Evolutionary conservation across 164 flowering plant species (phyloP).

Genomic region (Aristolochia fimbriata): DNA sequence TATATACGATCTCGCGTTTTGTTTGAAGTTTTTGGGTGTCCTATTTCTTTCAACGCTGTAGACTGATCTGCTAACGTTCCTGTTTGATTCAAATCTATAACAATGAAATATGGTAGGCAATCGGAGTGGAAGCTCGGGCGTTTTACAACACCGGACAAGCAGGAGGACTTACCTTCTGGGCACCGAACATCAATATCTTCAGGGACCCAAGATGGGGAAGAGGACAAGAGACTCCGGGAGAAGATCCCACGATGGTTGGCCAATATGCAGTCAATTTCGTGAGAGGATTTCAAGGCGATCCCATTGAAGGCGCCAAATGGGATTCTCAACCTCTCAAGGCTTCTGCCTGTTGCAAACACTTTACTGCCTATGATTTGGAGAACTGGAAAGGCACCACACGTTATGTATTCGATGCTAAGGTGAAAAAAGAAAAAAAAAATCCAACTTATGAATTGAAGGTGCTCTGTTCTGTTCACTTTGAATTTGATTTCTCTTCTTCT

Average conservation of each 20-base stretch:
- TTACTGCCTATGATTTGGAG: constrained; percentile 91
- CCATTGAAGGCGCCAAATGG: constrained; percentile 33
- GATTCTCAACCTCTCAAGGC: constrained; percentile 38
- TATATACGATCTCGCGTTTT: too few relatives aligned
- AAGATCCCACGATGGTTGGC: constrained; percentile 59
- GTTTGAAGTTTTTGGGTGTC: too few relatives aligned
- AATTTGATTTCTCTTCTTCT: too few relatives aligned
- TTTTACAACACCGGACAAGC: constrained; percentile 81
- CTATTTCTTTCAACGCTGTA: too few relatives aligned
- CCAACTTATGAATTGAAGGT: too few relatives aligned
- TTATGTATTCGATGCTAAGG: constrained; percentile 51
- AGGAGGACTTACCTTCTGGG: constrained; percentile 88
- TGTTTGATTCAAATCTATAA: not conserved
- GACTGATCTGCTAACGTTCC: too few relatives aligned
- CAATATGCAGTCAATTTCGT: constrained; percentile 66
- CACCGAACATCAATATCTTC: constrained; percentile 82
- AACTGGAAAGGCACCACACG: constrained; percentile 57
- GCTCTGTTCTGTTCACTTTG: too few relatives aligned
- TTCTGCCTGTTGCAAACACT: constrained; percentile 95
- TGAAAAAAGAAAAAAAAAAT: constrained; percentile 3
- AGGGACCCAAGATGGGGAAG: constrained; percentile 98
- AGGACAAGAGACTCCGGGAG: constrained; percentile 96
- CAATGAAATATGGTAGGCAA: constrained; percentile 30
- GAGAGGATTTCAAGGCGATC: constrained; percentile 82
- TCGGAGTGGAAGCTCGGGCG: constrained; percentile 74